Evolutionary conservation across 495 filamentous ascomycete genomes (phyloP).

Genomic region (Aspergillus taichungensis): DNA sequence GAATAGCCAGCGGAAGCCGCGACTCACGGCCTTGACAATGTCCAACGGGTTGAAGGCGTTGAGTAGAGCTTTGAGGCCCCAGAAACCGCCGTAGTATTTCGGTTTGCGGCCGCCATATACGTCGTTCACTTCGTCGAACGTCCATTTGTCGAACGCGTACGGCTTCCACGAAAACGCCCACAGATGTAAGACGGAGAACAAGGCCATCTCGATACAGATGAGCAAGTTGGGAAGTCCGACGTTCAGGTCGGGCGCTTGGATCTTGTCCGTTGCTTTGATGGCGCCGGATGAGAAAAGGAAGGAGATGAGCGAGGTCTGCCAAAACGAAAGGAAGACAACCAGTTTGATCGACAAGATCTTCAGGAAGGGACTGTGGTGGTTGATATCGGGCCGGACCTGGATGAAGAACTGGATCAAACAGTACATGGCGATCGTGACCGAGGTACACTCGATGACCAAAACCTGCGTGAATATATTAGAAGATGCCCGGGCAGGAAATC

Average conservation of each 20-base stretch:
- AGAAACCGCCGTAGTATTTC: slow-evolving; percentile 51
- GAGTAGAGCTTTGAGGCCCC: slow-evolving; percentile 52
- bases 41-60: slow-evolving; percentile 82
- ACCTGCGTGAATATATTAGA: slow-evolving; percentile 36
- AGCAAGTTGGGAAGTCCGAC: slow-evolving; percentile 72
- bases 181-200: slow-evolving; percentile 70
- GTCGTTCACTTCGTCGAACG: slow-evolving; percentile 33
- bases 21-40: slow-evolving; percentile 65
- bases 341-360: slow-evolving; percentile 87
- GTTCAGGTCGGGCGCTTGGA: slow-evolving; percentile 67
- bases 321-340: slow-evolving; percentile 92
- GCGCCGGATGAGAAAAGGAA: slow-evolving; percentile 55
- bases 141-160: slow-evolving; percentile 39
- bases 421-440: slow-evolving; percentile 86
- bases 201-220: slow-evolving; percentile 81
- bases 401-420: slow-evolving; percentile 85
- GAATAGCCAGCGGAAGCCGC: slow-evolving; percentile 73
- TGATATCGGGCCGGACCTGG: slow-evolving; percentile 60
- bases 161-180: slow-evolving; percentile 74
- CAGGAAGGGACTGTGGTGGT: slow-evolving; percentile 64
- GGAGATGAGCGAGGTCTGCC: slow-evolving; percentile 70
- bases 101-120: slow-evolving; percentile 40
- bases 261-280: slow-evolving; percentile 49
- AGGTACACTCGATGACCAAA: slow-evolving; percentile 57
- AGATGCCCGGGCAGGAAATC: neutral